Base-by-base conservation (phyloP, 345 rosid genomes). In the Eucalyptus globulus region DNA sequence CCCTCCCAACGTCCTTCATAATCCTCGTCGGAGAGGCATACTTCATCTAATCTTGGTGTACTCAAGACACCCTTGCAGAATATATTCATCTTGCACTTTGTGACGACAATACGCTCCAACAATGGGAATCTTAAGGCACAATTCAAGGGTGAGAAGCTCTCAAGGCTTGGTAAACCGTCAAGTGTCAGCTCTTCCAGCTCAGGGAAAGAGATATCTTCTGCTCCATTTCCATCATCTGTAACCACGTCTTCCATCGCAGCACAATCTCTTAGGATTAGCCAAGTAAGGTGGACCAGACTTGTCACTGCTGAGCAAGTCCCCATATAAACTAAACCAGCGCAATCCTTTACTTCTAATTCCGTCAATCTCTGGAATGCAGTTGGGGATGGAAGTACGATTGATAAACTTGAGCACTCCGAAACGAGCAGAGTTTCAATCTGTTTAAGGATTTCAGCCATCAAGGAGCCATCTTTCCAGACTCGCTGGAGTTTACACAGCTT, bases 21-120 rank as follows among this genome's bases (percentile, higher is more conserved):
- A 65, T n/a, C 19, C 11, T 4, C 3, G 0, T 65, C 0, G 6
- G 6, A 65, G 21, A 65, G 37, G 76, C 1, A 0, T 7, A 65
- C 37, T 65, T 14, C 0, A 65, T 14, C 11, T 14, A 65, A 17
- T 0, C 0, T 1, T 14, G 76, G 76, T 65, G 76, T n/a, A 17
- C 76, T 65, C 76, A n/a, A 14, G 6, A 6, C 11, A 14, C 76
- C 76, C 3, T 14, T 65, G 40, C 76, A 65, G 11, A 65, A 65
- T 14, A 14, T 65, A n/a, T 65, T n/a, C 76, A 65, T 65, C 40
- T 65, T n/a, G n/a, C n/a, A n/a, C n/a, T n/a, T n/a, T n/a, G n/a
- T n/a, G n/a, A n/a, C n/a, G n/a, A n/a, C n/a, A n/a, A n/a, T n/a
- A n/a, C n/a, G n/a, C n/a, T n/a, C n/a, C n/a, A n/a, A n/a, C n/a